Conservation (phyloP, 305 asterid genomes). For the Solanum hybrid region DNA sequence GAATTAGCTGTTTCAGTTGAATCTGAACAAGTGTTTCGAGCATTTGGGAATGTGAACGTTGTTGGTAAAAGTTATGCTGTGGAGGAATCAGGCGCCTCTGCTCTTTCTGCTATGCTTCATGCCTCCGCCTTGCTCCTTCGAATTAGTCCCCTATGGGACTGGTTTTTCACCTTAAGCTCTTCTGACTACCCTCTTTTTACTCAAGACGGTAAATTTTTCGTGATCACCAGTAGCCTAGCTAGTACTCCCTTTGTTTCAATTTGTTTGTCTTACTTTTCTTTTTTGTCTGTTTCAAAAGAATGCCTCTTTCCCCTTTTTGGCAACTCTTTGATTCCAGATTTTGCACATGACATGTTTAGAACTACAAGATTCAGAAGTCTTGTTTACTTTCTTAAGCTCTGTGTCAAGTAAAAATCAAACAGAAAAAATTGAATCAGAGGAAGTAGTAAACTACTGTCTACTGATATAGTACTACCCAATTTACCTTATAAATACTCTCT, state of each 20-base stretch:
- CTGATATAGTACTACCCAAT: not conserved
- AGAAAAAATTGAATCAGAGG: not conserved
- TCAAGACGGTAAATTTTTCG: constrained; percentile 30
- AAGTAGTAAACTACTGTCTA: not conserved
- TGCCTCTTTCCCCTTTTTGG: not conserved
- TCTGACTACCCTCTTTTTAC: constrained; percentile 42
- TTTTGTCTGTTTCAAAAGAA: not conserved
- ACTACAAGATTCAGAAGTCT: not conserved
- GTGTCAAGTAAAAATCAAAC: not conserved
- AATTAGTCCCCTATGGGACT: constrained; percentile 33
- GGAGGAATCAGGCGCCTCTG: constrained; percentile 21
- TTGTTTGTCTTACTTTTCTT: not conserved
- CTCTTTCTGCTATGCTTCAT: constrained; percentile 43
- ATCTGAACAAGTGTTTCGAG: constrained; percentile 19
- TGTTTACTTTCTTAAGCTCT: no score
- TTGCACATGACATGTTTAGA: not conserved
- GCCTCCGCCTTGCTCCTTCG: constrained; percentile 43
- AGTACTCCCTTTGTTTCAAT: not conserved
- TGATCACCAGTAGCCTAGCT: not conserved
- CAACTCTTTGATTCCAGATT: not conserved
- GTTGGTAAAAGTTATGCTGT: constrained; percentile 31
- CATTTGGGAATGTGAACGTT: constrained; percentile 41
- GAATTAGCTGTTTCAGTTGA: constrained; percentile 15
- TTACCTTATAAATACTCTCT: not conserved
- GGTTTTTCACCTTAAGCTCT: constrained; percentile 33